These are phyloP conservation scores for Epichloe gansuensis DNA, from an alignment of 2,329 filamentous ascomycete species.

Conservation along the genomic window DNA sequence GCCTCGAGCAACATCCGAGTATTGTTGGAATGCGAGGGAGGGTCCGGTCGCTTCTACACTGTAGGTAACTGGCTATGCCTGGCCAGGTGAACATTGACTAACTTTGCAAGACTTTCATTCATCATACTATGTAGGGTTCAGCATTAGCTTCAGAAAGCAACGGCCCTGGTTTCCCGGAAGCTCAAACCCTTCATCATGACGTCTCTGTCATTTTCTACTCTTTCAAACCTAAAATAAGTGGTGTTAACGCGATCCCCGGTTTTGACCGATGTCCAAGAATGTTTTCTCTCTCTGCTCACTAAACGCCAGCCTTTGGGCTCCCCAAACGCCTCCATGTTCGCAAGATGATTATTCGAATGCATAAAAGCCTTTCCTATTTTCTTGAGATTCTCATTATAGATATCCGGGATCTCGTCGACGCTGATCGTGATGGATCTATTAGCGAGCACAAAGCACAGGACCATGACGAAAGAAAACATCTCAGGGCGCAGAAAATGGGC, in stretches of 20 bases:
- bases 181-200: no score
- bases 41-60: no score
- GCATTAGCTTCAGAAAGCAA: no score
- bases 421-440: conserved; percentile 1
- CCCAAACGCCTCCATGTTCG: background rate
- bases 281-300: background rate
- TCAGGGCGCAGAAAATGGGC: background rate
- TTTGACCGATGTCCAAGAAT: background rate
- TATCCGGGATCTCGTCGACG: background rate
- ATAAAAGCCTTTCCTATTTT: background rate
- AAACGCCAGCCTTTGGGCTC: background rate
- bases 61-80: no score
- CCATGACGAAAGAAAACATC: background rate
- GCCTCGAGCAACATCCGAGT: no score
- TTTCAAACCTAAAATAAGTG: background rate
- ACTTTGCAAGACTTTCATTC: no score
- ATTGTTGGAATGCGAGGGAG: no score
- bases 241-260: background rate
- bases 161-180: no score
- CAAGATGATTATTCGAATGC: background rate
- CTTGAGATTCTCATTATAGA: background rate
- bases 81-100: no score
- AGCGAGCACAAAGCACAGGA: background rate
- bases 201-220: background rate
- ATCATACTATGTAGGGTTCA: no score